phyloP scores from a whole-genome alignment of 2,329 filamentous ascomycete genomes.

The Penicillium sp. region DNA sequence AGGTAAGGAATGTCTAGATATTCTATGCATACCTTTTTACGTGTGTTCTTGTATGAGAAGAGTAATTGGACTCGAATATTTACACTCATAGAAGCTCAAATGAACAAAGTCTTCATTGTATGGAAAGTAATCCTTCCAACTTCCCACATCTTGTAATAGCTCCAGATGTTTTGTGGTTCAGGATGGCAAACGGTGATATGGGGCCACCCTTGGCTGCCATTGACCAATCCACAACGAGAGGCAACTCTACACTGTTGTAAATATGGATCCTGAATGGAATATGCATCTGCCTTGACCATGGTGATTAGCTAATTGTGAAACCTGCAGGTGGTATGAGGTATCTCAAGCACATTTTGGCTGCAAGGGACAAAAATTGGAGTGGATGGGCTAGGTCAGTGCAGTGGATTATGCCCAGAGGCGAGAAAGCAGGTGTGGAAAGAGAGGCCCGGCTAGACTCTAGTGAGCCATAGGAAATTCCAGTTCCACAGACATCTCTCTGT shows the following conservation, averaged over 20 bases:
- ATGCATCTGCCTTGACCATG: neutral
- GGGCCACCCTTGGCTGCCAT: neutral
- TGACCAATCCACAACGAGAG: neutral
- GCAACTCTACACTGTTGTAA: neutral
- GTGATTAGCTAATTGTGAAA: neutral
- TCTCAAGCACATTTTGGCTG: neutral
- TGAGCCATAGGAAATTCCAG: neutral
- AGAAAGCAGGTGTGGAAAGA: neutral
- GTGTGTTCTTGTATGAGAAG: neutral
- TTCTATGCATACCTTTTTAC: neutral
- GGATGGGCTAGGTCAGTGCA: neutral
- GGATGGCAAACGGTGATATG: neutral
- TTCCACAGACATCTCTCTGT: neutral
- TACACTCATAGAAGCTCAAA: neutral
- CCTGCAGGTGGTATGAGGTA: conserved; percentile 1
- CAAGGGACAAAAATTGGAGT: conserved; percentile 1
- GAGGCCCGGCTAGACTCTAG: neutral
- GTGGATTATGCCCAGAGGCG: neutral
- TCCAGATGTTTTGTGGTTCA: neutral
- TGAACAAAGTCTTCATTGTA: neutral
- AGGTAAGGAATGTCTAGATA: neutral
- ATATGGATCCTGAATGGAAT: neutral
- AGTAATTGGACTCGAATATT: too few species aligned
- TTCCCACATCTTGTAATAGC: neutral
- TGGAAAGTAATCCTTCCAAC: neutral